These are phyloP conservation scores for Pascua sp. DNA, from an alignment of 1,284 basidiomycete species.

Conservation along the genomic window DNA sequence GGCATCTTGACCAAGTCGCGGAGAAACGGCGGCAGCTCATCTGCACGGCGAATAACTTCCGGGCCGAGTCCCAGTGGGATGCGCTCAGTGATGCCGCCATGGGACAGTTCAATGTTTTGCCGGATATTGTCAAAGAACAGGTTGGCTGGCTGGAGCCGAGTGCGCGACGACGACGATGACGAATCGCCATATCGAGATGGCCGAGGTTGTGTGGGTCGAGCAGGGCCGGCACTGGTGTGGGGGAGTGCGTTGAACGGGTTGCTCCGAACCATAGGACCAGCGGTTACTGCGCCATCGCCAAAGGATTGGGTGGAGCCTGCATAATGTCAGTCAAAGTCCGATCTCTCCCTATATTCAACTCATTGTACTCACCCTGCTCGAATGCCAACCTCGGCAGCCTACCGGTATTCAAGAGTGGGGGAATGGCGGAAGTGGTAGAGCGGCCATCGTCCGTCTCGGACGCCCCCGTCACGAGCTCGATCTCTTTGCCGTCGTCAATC, in stretches of 20 bases:
- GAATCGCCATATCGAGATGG: background rate
- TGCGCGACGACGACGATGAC: background rate
- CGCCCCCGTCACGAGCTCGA: slow-evolving; percentile 11
- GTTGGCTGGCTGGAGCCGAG: slow-evolving; percentile 57
- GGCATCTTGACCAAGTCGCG: slow-evolving; percentile 63
- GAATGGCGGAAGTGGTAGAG: too few relatives aligned
- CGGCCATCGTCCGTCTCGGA: background rate
- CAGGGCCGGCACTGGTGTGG: background rate
- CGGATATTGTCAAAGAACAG: slow-evolving; percentile 94
- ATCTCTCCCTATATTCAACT: background rate
- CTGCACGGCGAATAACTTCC: slow-evolving; percentile 60
- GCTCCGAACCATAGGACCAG: background rate
- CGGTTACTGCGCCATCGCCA: too few relatives aligned
- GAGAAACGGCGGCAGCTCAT: slow-evolving; percentile 78
- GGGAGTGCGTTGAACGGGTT: slow-evolving; percentile 1
- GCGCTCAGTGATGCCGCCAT: slow-evolving; percentile 73
- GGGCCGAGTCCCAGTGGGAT: slow-evolving; percentile 71
- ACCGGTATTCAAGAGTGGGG: slow-evolving; percentile 9
- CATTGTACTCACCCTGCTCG: slow-evolving; percentile 27
- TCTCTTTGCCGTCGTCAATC: slow-evolving; percentile 9
- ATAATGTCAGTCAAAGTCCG: background rate
- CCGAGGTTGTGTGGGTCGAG: background rate
- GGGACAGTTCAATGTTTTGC: slow-evolving; percentile 85
- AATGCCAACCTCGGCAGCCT: slow-evolving; percentile 34
- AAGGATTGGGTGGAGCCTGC: too few relatives aligned